A percentile compares a stretch with the other conserved stretches of the same genome.
Evolutionary conservation across 1,139 yeast species (phyloP).

Genomic region (Zygosaccharomyces pseudobailii): DNA sequence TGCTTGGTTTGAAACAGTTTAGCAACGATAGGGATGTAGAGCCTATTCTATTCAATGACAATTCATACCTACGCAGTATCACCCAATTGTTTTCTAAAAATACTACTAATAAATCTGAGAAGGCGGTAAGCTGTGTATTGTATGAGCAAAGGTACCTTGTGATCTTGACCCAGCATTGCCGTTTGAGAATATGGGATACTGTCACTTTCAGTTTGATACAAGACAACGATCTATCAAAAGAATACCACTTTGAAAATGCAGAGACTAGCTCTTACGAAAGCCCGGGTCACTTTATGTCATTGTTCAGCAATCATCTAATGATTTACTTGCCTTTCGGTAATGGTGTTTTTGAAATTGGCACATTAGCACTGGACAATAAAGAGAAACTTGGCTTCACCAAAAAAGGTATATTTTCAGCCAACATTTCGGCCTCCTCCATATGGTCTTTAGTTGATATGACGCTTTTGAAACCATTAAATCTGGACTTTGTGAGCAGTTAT

Average conservation of each 20-base stretch:
- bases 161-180: constrained; percentile 28
- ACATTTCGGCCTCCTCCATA: constrained; percentile 37
- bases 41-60: constrained; percentile 51
- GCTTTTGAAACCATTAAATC: constrained; percentile 29
- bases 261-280: constrained; percentile 21
- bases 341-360: constrained; percentile 43
- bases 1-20: constrained; percentile 46
- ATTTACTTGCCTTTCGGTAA: constrained; percentile 42
- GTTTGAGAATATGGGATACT: constrained; percentile 55
- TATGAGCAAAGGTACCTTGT: constrained; percentile 23
- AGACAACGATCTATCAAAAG: constrained; percentile 34
- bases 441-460: constrained; percentile 46
- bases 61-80: constrained; percentile 47
- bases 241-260: constrained; percentile 17
- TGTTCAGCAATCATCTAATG: constrained; percentile 26
- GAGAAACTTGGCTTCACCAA: constrained; percentile 16
- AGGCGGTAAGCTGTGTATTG: constrained; percentile 24
- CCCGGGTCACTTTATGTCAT: constrained; percentile 22
- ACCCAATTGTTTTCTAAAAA: constrained; percentile 27
- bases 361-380: constrained; percentile 28
- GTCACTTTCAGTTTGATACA: constrained; percentile 35
- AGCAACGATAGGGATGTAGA: constrained; percentile 40
- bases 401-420: constrained; percentile 19
- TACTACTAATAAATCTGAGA: constrained; percentile 15
- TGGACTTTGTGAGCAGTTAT: constrained; percentile 17